Percentiles rank a stretch among this genome's conserved stretches.
These are phyloP conservation scores for Coemansia sp. DNA, from an alignment of 192 early-diverging fungal species.

Conservation along the genomic window DNA sequence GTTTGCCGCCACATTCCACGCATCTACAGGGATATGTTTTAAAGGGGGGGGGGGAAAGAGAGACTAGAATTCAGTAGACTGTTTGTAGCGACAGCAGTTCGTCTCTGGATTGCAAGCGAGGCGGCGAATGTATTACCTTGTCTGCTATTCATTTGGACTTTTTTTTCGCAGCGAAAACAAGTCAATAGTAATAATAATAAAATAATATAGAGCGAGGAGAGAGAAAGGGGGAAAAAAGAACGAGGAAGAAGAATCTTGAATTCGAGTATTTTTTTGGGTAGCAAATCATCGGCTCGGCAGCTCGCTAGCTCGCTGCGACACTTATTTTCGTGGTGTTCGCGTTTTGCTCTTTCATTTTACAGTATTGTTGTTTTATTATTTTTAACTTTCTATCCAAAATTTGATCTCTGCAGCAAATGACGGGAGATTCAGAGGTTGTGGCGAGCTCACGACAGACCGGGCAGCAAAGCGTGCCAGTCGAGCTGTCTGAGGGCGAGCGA, in stretches of 20 bases:
- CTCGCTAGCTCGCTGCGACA: background rate
- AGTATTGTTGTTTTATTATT: background rate
- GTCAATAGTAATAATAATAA: background rate
- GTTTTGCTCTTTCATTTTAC: background rate
- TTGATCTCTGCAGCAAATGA: slow-evolving; percentile 4
- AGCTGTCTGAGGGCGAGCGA: slow-evolving; percentile 28
- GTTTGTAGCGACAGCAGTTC: background rate
- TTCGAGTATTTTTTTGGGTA: too few relatives aligned
- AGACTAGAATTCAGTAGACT: background rate
- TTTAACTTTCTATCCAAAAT: background rate
- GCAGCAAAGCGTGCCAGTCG: background rate
- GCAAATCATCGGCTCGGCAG: background rate
- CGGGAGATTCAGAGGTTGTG: background rate
- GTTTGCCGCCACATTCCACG: slow-evolving; percentile 35
- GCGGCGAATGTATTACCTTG: slow-evolving; percentile 28
- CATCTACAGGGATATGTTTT: slow-evolving; percentile 28
- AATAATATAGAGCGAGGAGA: background rate
- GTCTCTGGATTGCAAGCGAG: background rate
- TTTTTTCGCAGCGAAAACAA: background rate
- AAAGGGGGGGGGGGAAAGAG: background rate
- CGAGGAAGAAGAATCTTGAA: background rate
- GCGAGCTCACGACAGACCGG: background rate
- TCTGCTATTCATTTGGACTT: slow-evolving; percentile 40
- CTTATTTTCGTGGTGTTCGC: too few relatives aligned
- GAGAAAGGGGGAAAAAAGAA: background rate